These are phyloP conservation scores for Dothistroma septosporum DNA, from an alignment of 2,329 filamentous ascomycete genomes.

Conservation along the genomic window DNA sequence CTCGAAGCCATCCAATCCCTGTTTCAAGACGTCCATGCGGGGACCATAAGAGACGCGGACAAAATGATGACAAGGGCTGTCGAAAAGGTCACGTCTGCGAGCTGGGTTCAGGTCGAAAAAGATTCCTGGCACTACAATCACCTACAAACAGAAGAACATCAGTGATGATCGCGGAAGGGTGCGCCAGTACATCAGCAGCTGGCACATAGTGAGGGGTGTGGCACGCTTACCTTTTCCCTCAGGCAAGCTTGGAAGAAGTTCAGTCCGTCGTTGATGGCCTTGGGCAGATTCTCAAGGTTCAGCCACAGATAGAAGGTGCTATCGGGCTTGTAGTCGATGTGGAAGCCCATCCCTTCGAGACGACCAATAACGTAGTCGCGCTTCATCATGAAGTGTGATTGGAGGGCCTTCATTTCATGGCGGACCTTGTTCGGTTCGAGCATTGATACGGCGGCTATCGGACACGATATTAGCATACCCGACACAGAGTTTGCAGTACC, in stretches of 20 bases:
- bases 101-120: constrained; percentile 97
- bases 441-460: constrained; percentile 74
- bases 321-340: constrained; percentile 73
- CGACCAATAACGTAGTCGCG: constrained; percentile 83
- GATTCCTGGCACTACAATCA: constrained; percentile 94
- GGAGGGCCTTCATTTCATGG: constrained; percentile 82
- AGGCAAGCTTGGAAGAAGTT: constrained; percentile 97
- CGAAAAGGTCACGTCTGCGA: constrained; percentile 83
- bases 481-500: constrained; percentile 70
- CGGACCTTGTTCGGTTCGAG: constrained; percentile 79
- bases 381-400: constrained; percentile 86
- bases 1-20: constrained; percentile 80
- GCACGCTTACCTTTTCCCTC: constrained; percentile 61
- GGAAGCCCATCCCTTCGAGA: constrained; percentile 80
- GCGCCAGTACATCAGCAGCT: not conserved
- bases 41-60: constrained; percentile 82
- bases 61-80: constrained; percentile 89
- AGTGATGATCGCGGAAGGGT: not conserved
- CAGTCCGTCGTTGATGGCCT: constrained; percentile 82
- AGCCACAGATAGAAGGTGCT: constrained; percentile 93
- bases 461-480: constrained; percentile 55
- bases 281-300: constrained; percentile 61
- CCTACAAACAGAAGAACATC: constrained; percentile 34
- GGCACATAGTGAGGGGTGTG: not conserved
- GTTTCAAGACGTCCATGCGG: constrained; percentile 71